Base-by-base conservation (phyloP, 176 grass and related monocot genomes). In the Typha latifolia region DNA sequence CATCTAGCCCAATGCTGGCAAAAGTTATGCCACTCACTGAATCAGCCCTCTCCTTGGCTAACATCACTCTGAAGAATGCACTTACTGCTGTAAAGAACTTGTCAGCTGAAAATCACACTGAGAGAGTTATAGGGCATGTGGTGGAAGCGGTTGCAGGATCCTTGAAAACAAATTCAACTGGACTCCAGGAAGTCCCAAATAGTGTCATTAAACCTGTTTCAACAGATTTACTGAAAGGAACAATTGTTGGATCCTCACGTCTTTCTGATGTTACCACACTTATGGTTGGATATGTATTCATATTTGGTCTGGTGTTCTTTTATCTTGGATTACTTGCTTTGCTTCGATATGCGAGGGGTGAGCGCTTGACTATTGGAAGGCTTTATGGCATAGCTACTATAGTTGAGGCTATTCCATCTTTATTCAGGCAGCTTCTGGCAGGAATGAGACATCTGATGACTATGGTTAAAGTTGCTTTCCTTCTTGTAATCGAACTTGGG, bases 401-500 rank as follows among this genome's bases (percentile, higher is more conserved):
- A 77, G 78, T 84, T 69, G 95, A 94, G 72, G 82, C 95, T 64
- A 86, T 99, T 49, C 95, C 89, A 78, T 99, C 95, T 78, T 74
- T 99, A 11, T 87, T 86, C 79, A 86, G 81, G 14, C 95, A 99
- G 64, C 90, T 94, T 69, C 75, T 94, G 47, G 76, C 76, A 67
- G 95, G 79, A 62, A 87, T 99, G 85, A 94, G 83, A 81, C 89
- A 99, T 83, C 64, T 99, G 32, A 90, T 99, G 86, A 94, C 86
- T 57, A 99, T 99, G 89, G 70, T 94, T 55, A 99, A 99, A 72
- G 95, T 99, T 78, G 89, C 95, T 22, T 94, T 99, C 68, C 84
- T 99, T 69, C 59, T 99, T 65, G 89, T 99, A 51, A 99, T 99
- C 79, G 95, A 99, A 68, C 84, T 99, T 9, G 89, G 95, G 20